phyloP scores from a whole-genome alignment of 305 asterid species.

The Vinca major region DNA sequence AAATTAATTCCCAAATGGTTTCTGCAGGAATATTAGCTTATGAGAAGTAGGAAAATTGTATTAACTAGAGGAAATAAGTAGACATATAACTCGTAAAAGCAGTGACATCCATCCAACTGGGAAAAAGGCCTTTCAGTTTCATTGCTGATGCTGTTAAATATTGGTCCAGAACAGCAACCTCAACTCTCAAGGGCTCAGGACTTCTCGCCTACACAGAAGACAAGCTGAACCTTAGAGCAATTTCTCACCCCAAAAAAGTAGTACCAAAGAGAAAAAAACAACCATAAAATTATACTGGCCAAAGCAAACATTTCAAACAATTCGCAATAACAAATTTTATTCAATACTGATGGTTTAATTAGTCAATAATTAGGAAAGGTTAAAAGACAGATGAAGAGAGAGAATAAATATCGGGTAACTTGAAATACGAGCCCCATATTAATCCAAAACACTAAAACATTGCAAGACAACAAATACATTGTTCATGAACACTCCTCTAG shows the following conservation, averaged over 20 bases:
- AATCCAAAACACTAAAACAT: not conserved
- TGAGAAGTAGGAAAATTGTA: not conserved
- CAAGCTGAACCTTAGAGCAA: not conserved
- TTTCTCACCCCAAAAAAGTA: not conserved
- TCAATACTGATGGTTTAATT: not conserved
- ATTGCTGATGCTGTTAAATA: conserved; percentile 40
- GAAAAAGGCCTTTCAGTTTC: conserved; percentile 77
- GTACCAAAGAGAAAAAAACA: too few relatives aligned
- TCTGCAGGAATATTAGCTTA: too few relatives aligned
- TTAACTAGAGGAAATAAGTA: conserved; percentile 38
- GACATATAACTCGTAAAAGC: conserved; percentile 74
- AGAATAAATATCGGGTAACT: not conserved
- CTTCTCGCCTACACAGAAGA: conserved; percentile 47
- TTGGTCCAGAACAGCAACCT: conserved; percentile 65
- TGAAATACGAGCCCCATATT: not conserved
- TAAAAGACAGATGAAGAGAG: not conserved
- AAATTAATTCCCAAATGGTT: not conserved
- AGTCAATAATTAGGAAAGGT: not conserved
- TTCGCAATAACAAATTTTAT: not conserved
- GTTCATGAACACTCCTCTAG: not conserved
- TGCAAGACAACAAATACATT: not conserved
- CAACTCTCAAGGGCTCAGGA: conserved; percentile 54
- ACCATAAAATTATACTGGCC: too few relatives aligned
- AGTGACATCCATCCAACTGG: conserved; percentile 79
- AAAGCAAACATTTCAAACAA: too few relatives aligned